Base-by-base conservation (phyloP, 2,329 filamentous ascomycete genomes). In the Bipolaris gigantea region DNA sequence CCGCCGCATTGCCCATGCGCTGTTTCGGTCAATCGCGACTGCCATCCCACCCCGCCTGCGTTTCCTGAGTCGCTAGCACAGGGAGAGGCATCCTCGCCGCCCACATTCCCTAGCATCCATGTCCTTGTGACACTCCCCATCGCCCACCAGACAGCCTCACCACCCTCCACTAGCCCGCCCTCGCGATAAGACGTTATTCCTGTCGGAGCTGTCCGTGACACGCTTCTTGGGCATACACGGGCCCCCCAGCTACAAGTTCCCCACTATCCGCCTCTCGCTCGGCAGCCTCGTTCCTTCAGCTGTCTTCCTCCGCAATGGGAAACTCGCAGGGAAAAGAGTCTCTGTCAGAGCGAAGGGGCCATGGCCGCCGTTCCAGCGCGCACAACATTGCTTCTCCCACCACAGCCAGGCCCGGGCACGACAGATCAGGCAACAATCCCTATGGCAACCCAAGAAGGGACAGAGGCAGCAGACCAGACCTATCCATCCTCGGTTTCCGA, bases 401-500 rank as follows among this genome's bases (percentile, higher is more conserved):
- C 6, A 49, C 72, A 25, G 57, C 59, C 39, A 67, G 59, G 30
- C 66, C 62, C 33, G 53, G 32, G 33, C 64, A 68, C 60, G 66
- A 69, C 59, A 58, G 65, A 49, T 71, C 60, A 53, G 61, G 57
- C 56, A 73, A 61, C 51, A 64, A 58, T 48, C 57, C 79, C 47
- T 81, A 82, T 46, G 52, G 40, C 58, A 74, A 70, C 56, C 75
- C 78, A 36, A 74, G 82, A 47, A 76, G 74, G 50, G 78, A 78
- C 48, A 77, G 83, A 60, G 77, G 79, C 27, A 85, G 81, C 73
- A 75, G 84, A 50, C 81, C 80, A 38, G 84, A 87, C 61, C 75
- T 87, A 32, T 82, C 83, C 1, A 81, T 87, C 58, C 77, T 87
- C 30, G 81, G 82, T 50, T 76, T 87, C 9, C 79, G 79, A 50